phyloP scores from a whole-genome alignment of 768 basidiomycete genomes.

The Harrya chromipes region DNA sequence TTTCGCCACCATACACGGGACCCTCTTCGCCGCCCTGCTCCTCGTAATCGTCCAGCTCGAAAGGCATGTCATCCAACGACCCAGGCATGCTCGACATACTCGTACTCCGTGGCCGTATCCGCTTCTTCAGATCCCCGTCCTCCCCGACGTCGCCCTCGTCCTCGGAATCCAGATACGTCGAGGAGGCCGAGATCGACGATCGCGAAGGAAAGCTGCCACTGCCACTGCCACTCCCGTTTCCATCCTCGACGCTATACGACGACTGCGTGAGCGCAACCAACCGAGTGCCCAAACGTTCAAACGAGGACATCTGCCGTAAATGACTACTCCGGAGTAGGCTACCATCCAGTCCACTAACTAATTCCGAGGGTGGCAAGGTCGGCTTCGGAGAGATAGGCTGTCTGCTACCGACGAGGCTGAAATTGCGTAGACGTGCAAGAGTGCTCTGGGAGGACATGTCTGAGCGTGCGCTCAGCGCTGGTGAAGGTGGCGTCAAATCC shows the following conservation, averaged over 20 bases:
- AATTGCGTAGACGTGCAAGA: slow-evolving; percentile 70
- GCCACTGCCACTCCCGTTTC: slow-evolving; percentile 27
- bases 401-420: slow-evolving; percentile 64
- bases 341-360: not conserved
- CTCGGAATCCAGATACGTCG: slow-evolving; percentile 50
- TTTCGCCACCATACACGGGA: slow-evolving; percentile 37
- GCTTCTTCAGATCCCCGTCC: slow-evolving; percentile 39
- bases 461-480: slow-evolving; percentile 90
- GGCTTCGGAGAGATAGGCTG: slow-evolving; percentile 30
- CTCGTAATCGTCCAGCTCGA: slow-evolving; percentile 53
- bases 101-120: slow-evolving; percentile 45
- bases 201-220: slow-evolving; percentile 54
- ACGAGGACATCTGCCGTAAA: slow-evolving; percentile 71
- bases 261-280: slow-evolving; percentile 48
- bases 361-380: slow-evolving; percentile 28
- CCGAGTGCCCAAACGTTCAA: slow-evolving; percentile 65
- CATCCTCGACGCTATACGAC: slow-evolving; percentile 24
- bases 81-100: slow-evolving; percentile 89
- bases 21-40: slow-evolving; percentile 33
- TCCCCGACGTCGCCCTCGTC: slow-evolving; percentile 36
- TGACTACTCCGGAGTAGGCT: slow-evolving; percentile 38
- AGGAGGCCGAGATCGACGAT: slow-evolving; percentile 52
- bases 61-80: slow-evolving; percentile 62
- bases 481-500: slow-evolving; percentile 82
- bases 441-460: slow-evolving; percentile 77